Base-by-base conservation (phyloP, 2,329 filamentous ascomycete genomes). In the Aureobasidium pullulans region DNA sequence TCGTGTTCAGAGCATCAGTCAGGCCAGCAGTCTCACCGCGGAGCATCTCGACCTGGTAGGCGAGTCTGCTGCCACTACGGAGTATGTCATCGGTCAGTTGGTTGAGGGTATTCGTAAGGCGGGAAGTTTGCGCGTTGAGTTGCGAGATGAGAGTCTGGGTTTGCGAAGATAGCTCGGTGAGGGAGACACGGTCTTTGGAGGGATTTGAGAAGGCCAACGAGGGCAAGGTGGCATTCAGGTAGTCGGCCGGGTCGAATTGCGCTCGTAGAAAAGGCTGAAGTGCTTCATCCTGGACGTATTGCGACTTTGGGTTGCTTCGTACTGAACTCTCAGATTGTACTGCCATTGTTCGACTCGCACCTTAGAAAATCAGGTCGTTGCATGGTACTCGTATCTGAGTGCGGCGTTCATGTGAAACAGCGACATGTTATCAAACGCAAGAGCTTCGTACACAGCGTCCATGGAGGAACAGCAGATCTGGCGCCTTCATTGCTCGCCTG, bases 71-170 rank as follows among this genome's bases (percentile, higher is more conserved):
- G 29, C 92, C 90, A 68, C 90, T 92, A 60, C 94, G 84, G 62
- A 99, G 75, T 63, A 99, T 97, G 66, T 97, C 94, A 72, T 99
- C 93, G 10, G 94, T 96, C 61, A 97, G 79, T 68, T 93, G 87
- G 34, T 91, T 96, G 60, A 99, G 80, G 47, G 86, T 89, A 57
- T 81, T 85, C 13, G 91, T 90, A 7, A 96, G 78, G 47, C 91
- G 84, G 16, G 90, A 87, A 1, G 91, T 96, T 71, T 96, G 90
- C 8, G 90, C 88, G 69, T 89, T 95, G 68, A 97, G 84, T 68
- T 93, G 89, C 1, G 91, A 89, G 48, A 96, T 80, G n/a, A 95
- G 80, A 3, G 85, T 81, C 73, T 96, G 92, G 0, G 92, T 87
- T 69, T 91, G 89, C 0, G 85, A 80, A 1, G 90, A 91, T 54